These are phyloP conservation scores for Xylariaceae sp. DNA, from an alignment of 2,329 filamentous ascomycete genomes.

Conservation along the genomic window DNA sequence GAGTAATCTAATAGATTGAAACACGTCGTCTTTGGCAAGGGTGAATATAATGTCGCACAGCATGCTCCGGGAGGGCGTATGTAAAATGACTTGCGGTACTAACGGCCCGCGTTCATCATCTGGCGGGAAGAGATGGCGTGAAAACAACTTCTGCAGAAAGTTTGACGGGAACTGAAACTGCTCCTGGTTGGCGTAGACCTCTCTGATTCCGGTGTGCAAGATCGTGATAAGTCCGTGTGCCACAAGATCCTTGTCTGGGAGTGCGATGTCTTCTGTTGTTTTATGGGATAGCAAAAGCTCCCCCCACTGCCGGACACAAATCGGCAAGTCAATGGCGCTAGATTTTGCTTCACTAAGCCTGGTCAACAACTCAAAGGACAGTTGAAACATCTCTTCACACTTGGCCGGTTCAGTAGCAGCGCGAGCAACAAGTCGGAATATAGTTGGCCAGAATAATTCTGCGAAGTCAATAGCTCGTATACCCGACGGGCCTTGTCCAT, in stretches of 20 bases:
- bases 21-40: constrained; percentile 55
- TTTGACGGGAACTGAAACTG: constrained; percentile 21
- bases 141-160: constrained; percentile 57
- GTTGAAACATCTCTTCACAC: constrained; percentile 47
- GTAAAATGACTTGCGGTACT: constrained; percentile 50
- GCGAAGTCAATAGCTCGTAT: constrained; percentile 44
- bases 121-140: constrained; percentile 67
- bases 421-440: constrained; percentile 41
- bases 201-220: constrained; percentile 35
- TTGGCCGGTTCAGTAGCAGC: constrained; percentile 38
- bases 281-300: constrained; percentile 31
- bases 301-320: constrained; percentile 30
- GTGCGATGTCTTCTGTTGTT: constrained; percentile 41
- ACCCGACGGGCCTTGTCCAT: constrained; percentile 28
- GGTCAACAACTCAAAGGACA: constrained; percentile 32
- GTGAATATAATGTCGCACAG: constrained; percentile 63
- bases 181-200: constrained; percentile 31
- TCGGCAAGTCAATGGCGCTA: constrained; percentile 24
- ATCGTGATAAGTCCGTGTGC: constrained; percentile 42
- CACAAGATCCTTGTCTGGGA: constrained; percentile 42
- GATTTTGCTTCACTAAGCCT: constrained; percentile 34
- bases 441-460: constrained; percentile 51
- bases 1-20: constrained; percentile 56
- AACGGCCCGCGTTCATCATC: constrained; percentile 35
- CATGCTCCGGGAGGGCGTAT: constrained; percentile 57